Evolutionary conservation across 1,284 basidiomycete genomes (phyloP), one percentile per base, ranked within the genome.

Genomic region (Trichosporon sp.): DNA sequence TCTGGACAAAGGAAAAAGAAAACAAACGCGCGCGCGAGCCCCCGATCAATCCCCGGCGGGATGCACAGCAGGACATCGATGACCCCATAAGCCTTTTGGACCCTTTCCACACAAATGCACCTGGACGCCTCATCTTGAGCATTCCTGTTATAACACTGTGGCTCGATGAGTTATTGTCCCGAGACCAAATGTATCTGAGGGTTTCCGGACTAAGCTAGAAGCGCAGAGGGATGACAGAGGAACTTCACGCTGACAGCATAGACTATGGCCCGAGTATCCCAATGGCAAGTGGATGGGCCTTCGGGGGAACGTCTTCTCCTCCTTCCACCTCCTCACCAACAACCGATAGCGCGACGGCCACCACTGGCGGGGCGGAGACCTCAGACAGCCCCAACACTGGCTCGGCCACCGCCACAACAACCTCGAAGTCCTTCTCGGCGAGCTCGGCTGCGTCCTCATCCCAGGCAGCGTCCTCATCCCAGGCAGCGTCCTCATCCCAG

Each of bases 251-350:
- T 63, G 32, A 63, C 59, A 37, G 12, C 16, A 8, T 35, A 78
- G 76, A 78, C 54, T 77, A 77, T 64, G 77, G 77, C 26, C 73
- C 74, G 2, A 76, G 76, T 0, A 78, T 78, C 38, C 77, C 77
- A 0, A 68, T 78, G 11, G 75, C 69, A 4, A 48, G 65, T 4
- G 76, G 70, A 2, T 78, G 76, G 77, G 72, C 61, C 11, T 78
- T 75, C 54, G 77, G 77, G 10, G 77, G 77, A 2, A 48, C 70
- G 1, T 54, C 69, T 1, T 75, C 74, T 2, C 73, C 74, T 5
- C 65, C 73, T 16, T 14, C n/a, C 0, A 64, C 71, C 10, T n/a
- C 46, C 11, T 46, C 35, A 11, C 51, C 51, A 16, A 63, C 14
- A 3, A 63, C 59, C 16, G 59, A 63, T 7, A 35, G 59, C 21